Evolutionary conservation across 163 green algal species (phyloP).

Genomic region (Scenedesmus sp.): DNA sequence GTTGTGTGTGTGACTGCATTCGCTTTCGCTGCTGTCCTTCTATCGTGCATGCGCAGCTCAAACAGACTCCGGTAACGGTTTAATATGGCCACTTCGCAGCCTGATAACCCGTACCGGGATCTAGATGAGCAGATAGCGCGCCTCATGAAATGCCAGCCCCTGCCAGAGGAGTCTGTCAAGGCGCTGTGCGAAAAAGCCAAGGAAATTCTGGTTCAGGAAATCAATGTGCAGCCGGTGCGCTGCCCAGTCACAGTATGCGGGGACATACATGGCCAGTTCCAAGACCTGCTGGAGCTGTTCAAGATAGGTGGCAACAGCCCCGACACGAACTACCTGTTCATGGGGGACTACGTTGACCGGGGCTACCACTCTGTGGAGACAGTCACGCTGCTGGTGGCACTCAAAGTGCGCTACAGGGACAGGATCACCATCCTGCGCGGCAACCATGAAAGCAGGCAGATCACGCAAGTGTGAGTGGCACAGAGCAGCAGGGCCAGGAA

Average conservation of each 20-base stretch:
- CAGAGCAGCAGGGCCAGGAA: not conserved
- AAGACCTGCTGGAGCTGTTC: conserved; percentile 98
- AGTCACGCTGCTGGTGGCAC: conserved; percentile 95
- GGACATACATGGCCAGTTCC: conserved; percentile 99
- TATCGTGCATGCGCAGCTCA: conserved; percentile 7
- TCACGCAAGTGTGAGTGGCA: conserved; percentile 93
- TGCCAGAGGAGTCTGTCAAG: conserved; percentile 96
- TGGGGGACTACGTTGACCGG: conserved; percentile 99
- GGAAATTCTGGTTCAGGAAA: conserved; percentile 98
- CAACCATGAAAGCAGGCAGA: conserved; percentile 99
- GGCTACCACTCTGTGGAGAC: conserved; percentile 97
- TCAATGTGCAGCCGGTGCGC: conserved; percentile 97
- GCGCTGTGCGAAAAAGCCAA: conserved; percentile 90
- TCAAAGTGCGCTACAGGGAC: conserved; percentile 96
- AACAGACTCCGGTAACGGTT: not conserved
- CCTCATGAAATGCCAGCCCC: conserved; percentile 86
- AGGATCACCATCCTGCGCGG: conserved; percentile 98
- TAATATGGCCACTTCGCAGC: conserved; percentile 39
- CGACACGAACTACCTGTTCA: conserved; percentile 99
- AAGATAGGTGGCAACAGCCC: conserved; percentile 96
- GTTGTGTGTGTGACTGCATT: conserved; percentile 12
- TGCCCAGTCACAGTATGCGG: conserved; percentile 94
- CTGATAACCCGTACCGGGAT: conserved; percentile 53
- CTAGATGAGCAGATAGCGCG: conserved; percentile 83
- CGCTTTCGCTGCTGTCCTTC: not conserved